phyloP scores from a whole-genome alignment of 495 filamentous ascomycete species.

The Xylona heveae region DNA sequence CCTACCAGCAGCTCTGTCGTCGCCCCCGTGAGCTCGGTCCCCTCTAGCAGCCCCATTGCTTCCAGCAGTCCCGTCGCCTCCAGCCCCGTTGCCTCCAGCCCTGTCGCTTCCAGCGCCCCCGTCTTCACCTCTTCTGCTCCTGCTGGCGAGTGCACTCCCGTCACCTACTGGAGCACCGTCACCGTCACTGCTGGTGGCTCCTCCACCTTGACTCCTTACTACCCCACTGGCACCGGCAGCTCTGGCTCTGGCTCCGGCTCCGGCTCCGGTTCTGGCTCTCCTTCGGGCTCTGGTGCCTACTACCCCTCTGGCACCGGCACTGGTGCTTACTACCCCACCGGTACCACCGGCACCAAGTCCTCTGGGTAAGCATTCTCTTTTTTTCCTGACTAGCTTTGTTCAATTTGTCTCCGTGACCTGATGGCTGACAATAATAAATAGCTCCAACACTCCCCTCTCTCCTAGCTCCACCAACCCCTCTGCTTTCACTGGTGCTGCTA shows the following conservation, averaged over 20 bases:
- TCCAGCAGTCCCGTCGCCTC: no score
- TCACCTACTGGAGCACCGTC: no score
- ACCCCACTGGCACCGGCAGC: conserved; percentile 3
- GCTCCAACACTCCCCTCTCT: conserved; percentile 10
- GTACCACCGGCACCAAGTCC: conserved; percentile 10
- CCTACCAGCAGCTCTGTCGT: conserved; percentile 1
- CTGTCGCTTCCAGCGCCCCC: conserved; percentile 9
- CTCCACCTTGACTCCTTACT: conserved; percentile 4
- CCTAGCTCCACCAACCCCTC: conserved; percentile 10
- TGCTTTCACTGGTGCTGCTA: conserved; percentile 22
- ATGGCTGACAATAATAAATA: neutral
- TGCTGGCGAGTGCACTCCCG: no score
- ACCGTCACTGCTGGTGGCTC: neutral
- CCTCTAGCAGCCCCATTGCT: conserved; percentile 4
- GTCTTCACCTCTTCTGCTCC: conserved; percentile 9
- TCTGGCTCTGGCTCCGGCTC: conserved; percentile 9
- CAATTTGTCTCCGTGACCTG: neutral
- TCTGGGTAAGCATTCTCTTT: neutral
- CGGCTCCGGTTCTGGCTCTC: neutral
- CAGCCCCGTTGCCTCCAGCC: conserved; percentile 12
- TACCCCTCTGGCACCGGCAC: conserved; percentile 5
- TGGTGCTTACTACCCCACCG: conserved; percentile 13
- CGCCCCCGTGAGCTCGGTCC: conserved; percentile 18
- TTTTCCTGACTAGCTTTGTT: conserved; percentile 11
- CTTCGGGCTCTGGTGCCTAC: no score